Base-by-base conservation (phyloP, 1,284 basidiomycete species). In the Irpex sp. region DNA sequence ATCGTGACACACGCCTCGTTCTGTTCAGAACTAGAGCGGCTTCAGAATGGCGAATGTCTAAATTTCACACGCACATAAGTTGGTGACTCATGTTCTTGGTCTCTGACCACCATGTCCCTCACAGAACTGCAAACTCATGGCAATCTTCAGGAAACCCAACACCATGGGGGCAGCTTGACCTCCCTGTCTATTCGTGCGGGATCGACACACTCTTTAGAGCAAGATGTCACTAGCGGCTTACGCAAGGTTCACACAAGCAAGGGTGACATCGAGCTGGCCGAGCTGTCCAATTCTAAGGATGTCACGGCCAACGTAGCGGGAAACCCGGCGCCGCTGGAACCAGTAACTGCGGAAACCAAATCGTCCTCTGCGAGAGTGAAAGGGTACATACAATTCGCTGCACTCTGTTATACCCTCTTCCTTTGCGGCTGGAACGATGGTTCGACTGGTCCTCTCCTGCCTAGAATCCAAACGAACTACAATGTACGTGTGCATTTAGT, bases 401-500 rank as follows among this genome's bases (percentile, higher is more conserved):
- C 77, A 0, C 68, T 82, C 9, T 81, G 77, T 66, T 81, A 72
- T 69, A 68, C 74, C n/a, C 67, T 81, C 31, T 81, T 81, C 58
- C 67, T 85, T 11, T 74, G 77, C 2, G 87, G 87, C 7, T 88
- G 85, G 85, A 87, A 86, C 69, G 86, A 88, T 69, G 82, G 82
- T 1, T 80, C 81, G 9, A 81, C 82, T 19, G 86, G 86, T 0
- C 85, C 86, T 2, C 73, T 88, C 11, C 71, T 88, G 1, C 86
- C 85, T 13, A 75, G 77, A 1, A 81, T 88, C 13, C 85, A 86
- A 68, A 71, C 71, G 0, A 74, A 81, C 60, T 88, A 87, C 67
- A 68, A 79, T 62, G 82, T 48, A 74, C 69, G 40, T 34, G 6
- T 9, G 7, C 19, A 11, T 36, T 19, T 26, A 26, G 26, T 26